These are phyloP conservation scores for Glycyrrhiza uralensis DNA, from an alignment of 306 rosid species.

Conservation along the genomic window DNA sequence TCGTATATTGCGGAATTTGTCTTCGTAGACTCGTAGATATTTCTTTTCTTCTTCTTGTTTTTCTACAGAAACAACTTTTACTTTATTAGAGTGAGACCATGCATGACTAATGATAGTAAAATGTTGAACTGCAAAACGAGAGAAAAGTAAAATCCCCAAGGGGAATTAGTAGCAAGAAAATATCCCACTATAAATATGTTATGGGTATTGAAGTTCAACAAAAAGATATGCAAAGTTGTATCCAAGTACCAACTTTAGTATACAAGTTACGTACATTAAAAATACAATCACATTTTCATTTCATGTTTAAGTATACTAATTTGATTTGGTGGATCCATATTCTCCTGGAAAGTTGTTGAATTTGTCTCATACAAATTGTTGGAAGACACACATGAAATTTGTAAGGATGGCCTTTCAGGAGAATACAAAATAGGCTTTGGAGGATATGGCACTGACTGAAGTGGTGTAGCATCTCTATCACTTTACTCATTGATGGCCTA, in stretches of 20 bases:
- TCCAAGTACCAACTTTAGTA: neutral
- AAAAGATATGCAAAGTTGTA: neutral
- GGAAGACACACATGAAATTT: neutral
- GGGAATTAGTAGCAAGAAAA: too few species aligned
- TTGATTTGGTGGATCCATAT: neutral
- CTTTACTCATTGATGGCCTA: conserved; percentile 41
- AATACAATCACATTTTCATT: neutral
- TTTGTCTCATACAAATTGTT: neutral
- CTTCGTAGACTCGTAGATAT: too few species aligned
- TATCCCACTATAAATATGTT: neutral
- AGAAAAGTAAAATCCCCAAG: too few species aligned
- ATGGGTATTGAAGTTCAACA: neutral
- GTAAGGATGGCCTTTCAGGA: neutral
- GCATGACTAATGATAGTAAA: too few species aligned
- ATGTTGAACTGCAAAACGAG: too few species aligned
- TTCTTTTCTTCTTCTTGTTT: too few species aligned
- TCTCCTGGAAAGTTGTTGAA: neutral
- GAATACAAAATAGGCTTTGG: conserved; percentile 35
- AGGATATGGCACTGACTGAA: conserved; percentile 22
- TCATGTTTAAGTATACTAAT: neutral
- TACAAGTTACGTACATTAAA: neutral
- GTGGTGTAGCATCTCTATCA: conserved; percentile 35
- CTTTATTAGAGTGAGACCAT: too few species aligned
- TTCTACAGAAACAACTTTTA: too few species aligned
- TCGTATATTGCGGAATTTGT: too few species aligned